Conservation (phyloP, 805 yeast genomes). For the Nematodospora valgi region DNA sequence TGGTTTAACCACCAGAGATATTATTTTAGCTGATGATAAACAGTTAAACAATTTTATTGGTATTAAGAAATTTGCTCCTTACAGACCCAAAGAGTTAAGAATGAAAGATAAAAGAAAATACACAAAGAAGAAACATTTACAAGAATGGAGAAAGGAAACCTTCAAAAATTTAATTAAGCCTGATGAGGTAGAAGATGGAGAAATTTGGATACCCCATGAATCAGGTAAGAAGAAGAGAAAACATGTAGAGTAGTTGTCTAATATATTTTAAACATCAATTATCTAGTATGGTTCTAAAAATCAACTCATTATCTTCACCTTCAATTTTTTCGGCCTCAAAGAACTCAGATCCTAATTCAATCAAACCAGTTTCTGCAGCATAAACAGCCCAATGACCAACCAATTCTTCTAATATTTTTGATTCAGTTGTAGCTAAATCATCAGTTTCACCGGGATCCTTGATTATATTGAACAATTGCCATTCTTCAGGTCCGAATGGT, state of each 20-base stretch:
- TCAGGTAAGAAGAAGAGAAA: conserved; percentile 8
- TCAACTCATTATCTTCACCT: conserved; percentile 10
- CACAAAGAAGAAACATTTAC: conserved; percentile 68
- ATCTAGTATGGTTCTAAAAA: conserved; percentile 10
- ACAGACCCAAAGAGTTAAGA: conserved; percentile 69
- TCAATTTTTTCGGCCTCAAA: conserved; percentile 11
- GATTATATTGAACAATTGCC: conserved; percentile 46
- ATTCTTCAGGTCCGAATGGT: conserved; percentile 46
- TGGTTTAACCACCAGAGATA: conserved; percentile 84
- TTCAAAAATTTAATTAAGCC: conserved; percentile 62
- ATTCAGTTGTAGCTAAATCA: conserved; percentile 38
- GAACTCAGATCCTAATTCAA: conserved; percentile 24
- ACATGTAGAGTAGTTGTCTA: conserved; percentile 1
- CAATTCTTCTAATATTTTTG: conserved; percentile 38
- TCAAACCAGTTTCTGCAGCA: conserved; percentile 49
- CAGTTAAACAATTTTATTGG: conserved; percentile 83
- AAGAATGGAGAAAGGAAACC: conserved; percentile 86
- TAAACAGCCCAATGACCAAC: conserved; percentile 49
- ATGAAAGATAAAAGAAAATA: conserved; percentile 79
- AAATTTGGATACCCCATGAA: conserved; percentile 35
- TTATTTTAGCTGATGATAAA: conserved; percentile 83
- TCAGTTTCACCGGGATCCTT: conserved; percentile 50
- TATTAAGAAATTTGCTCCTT: conserved; percentile 90
- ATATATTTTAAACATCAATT: too few species aligned
- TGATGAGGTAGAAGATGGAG: conserved; percentile 31